A percentile compares a stretch with the other conserved stretches of the same genome.
Conservation (phyloP, 2,329 filamentous ascomycete genomes). For the Leptographium radiaticola region DNA sequence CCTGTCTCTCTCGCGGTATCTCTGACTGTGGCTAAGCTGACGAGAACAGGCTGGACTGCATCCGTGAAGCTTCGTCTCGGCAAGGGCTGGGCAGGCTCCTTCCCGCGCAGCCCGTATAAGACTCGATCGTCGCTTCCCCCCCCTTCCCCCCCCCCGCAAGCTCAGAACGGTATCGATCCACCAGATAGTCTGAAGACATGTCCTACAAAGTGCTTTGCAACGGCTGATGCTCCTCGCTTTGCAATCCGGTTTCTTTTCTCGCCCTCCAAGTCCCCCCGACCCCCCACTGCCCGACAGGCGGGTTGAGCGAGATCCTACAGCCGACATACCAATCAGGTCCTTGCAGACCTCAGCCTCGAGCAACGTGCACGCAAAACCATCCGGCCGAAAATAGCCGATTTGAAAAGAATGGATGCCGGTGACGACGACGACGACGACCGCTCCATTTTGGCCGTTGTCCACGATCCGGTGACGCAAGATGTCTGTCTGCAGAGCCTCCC, state of each 20-base stretch:
- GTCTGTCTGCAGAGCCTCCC: conserved; percentile 7
- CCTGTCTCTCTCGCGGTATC: background rate
- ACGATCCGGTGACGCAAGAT: conserved; percentile 1
- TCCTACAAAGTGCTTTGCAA: background rate
- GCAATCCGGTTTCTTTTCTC: background rate
- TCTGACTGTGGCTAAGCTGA: background rate
- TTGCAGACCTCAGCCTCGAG: background rate
- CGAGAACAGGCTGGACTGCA: background rate
- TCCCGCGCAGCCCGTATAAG: background rate
- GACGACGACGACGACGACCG: conserved; percentile 1
- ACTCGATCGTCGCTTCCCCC: background rate
- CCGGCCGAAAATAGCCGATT: background rate
- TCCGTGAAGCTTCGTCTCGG: too few species aligned
- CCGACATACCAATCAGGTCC: too few species aligned
- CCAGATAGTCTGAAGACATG: background rate
- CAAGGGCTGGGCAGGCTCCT: too few species aligned
- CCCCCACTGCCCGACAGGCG: background rate
- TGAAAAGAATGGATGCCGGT: background rate
- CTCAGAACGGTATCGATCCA: background rate
- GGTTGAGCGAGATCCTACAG: background rate
- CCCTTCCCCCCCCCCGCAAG: background rate
- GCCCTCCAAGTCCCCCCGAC: background rate
- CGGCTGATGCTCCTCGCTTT: background rate
- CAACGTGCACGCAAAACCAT: background rate
- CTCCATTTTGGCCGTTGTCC: conserved; percentile 5